Evolutionary conservation across 2,329 filamentous ascomycete species (phyloP), one percentile per base, ranked within the genome.

Genomic region (Aspergillus sp.): DNA sequence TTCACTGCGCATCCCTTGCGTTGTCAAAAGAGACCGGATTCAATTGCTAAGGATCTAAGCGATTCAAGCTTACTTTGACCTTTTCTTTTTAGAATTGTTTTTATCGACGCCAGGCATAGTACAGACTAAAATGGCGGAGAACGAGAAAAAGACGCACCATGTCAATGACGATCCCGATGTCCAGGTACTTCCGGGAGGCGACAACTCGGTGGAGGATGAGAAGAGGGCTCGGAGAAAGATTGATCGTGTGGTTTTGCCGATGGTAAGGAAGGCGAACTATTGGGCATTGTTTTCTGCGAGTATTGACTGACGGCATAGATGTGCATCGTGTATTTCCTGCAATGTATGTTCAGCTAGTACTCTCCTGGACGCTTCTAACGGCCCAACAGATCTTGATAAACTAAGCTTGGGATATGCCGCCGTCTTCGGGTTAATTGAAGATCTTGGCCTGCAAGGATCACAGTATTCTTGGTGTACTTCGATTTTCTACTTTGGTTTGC

Each of bases 391-490:
- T 74, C 56, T 58, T 5, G 57, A 60, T 44, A 60, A 60, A 41
- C 74, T 77, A 43, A 73, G 68, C 46, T 61, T 78, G 1, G 73
- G 67, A 50, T 78, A 77, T 55, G 74, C 23, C 73, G 74, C 43
- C 0, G 54, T 59, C 2, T 59, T 58, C 50, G 74, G 73, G 3
- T 61, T 78, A 1, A 67, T 73, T 25, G 65, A 65, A 1, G 74
- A 77, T 46, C 62, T 78, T 7, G 55, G 70, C 0, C 60, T 78
- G 50, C 67, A 66, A 1, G 67, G 68, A 22, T 58, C 57, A 3
- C 66, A 78, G 45, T 78, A 74, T 56, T 75, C 74, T 1, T 78
- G 75, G 75, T 69, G 64, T 37, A 67, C 61, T 12, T 59, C 57
- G 0, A 56, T 60, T 12, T 58, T 59, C 30, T 60, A 58, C 23